Evolutionary conservation across 2,329 filamentous ascomycete species (phyloP), one percentile per base, ranked within the genome.

Genomic region (Sporothrix dimorphospora): DNA sequence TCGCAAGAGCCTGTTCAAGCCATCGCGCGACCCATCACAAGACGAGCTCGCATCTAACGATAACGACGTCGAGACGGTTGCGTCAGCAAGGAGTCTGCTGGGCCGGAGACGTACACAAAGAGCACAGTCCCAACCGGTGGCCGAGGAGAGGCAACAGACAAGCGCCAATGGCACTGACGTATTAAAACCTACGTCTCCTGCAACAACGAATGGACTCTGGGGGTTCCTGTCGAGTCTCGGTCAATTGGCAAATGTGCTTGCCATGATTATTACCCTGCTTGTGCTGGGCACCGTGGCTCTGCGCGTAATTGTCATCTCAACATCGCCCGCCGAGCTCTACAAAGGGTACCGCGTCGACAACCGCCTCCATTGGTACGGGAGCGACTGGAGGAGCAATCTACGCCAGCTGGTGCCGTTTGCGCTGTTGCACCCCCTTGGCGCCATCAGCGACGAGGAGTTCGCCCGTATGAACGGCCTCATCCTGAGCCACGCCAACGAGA

Each of bases 381-480:
- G 55, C 53, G 76, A 77, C 73, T 77, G 75, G 76, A 72, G 70
- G 42, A 73, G 72, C 71, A 77, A 77, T 24, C 51, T 77, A 40
- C 72, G 73, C 1, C 75, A 76, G 71, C 70, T 77, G 8, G 74
- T 77, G n/a, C 75, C 76, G 1, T 74, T 69, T 63, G 74, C 65
- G 4, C 72, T 76, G 4, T 30, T 77, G 6, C 74, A 76, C 57
- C 75, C 75, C 3, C 65, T 76, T 16, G 74, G 74, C 3, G 75
- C 75, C 4, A 66, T 77, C 30, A 76, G 75, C 74, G 76, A 76
- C 72, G 73, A 76, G 6, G 74, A 76, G 55, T 75, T 77, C 71
- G 73, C 69, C 8, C 70, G 71, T 38, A 74, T 76, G 21, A 75
- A 79, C 59, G 74, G 79, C 14, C 75, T 76, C 27, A 71, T 79